These are phyloP conservation scores for Rugonectria rugulosa DNA, from an alignment of 2,329 filamentous ascomycete genomes.

Conservation along the genomic window DNA sequence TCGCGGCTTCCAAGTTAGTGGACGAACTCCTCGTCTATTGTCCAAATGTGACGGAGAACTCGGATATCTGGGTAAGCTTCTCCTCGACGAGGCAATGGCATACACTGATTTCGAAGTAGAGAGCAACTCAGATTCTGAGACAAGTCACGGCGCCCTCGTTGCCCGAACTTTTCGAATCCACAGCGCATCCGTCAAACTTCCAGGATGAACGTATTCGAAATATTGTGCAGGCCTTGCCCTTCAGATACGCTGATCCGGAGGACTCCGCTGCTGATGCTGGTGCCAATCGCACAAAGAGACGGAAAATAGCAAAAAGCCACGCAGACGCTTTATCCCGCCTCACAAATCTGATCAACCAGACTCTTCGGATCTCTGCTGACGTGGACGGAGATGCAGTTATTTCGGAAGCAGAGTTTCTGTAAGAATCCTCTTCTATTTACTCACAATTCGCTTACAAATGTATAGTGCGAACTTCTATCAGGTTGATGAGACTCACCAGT, in stretches of 20 bases:
- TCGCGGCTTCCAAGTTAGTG: slow-evolving; percentile 53
- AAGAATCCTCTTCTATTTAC: slow-evolving; percentile 41
- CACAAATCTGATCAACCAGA: slow-evolving; percentile 35
- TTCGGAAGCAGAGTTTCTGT: slow-evolving; percentile 54
- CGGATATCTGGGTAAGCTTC: slow-evolving; percentile 52
- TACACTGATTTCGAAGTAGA: slow-evolving; percentile 38
- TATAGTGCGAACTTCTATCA: slow-evolving; percentile 51
- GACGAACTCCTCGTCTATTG: slow-evolving; percentile 50
- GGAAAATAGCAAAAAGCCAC: slow-evolving; percentile 35
- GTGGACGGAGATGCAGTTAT: slow-evolving; percentile 36
- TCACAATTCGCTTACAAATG: slow-evolving; percentile 28
- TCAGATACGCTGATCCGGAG: slow-evolving; percentile 38
- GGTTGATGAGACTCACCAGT: slow-evolving; percentile 58
- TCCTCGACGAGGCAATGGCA: background rate
- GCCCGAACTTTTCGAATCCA: slow-evolving; percentile 33
- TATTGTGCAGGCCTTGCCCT: slow-evolving; percentile 38
- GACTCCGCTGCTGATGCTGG: slow-evolving; percentile 33
- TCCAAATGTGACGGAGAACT: slow-evolving; percentile 42
- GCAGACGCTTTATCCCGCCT: slow-evolving; percentile 32
- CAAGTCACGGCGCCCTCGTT: slow-evolving; percentile 34
- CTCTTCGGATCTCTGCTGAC: slow-evolving; percentile 38
- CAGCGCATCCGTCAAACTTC: slow-evolving; percentile 41
- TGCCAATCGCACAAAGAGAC: slow-evolving; percentile 38
- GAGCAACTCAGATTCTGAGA: slow-evolving; percentile 39
- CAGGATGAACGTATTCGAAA: slow-evolving; percentile 39